A percentile compares a stretch with the other conserved stretches of the same genome.
These are phyloP conservation scores for Zarea fungicola DNA, from an alignment of 2,329 filamentous ascomycete genomes.

Conservation along the genomic window DNA sequence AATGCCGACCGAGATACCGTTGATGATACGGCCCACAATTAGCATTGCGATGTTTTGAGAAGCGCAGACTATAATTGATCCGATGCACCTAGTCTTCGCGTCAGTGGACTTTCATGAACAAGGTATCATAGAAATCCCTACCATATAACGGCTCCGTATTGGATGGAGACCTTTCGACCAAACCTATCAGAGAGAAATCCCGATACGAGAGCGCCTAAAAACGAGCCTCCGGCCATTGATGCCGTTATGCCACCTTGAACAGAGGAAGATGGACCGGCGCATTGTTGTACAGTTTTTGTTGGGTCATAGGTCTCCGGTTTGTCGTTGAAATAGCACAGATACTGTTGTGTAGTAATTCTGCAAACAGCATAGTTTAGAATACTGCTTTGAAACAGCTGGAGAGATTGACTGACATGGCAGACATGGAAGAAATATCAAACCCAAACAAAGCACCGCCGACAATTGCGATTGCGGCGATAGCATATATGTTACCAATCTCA, in stretches of 20 bases:
- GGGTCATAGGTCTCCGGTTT: conserved; percentile 28
- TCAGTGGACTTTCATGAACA: too few species aligned
- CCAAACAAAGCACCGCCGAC: conserved; percentile 42
- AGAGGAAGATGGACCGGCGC: conserved; percentile 33
- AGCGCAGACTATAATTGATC: conserved; percentile 41
- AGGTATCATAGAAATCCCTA: conserved; percentile 25
- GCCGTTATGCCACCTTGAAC: conserved; percentile 49
- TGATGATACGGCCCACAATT: conserved; percentile 55
- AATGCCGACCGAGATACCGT: conserved; percentile 63
- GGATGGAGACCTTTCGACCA: conserved; percentile 46
- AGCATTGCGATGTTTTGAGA: conserved; percentile 45
- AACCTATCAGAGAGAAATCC: conserved; percentile 44
- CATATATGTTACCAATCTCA: conserved; percentile 32
- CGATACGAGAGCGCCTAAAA: conserved; percentile 43
- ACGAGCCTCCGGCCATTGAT: conserved; percentile 47
- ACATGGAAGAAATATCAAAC: conserved; percentile 55
- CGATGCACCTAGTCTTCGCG: conserved; percentile 36
- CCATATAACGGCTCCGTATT: conserved; percentile 46
- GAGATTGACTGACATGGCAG: too few species aligned
- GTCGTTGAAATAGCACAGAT: conserved; percentile 35
- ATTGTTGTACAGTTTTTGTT: conserved; percentile 24
- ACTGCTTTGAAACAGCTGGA: too few species aligned
- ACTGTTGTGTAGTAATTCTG: conserved; percentile 30
- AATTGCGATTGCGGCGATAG: conserved; percentile 31
- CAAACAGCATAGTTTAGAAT: too few species aligned